Conservation (phyloP, 1,284 basidiomycete species). For the Naganishia cerealis region DNA sequence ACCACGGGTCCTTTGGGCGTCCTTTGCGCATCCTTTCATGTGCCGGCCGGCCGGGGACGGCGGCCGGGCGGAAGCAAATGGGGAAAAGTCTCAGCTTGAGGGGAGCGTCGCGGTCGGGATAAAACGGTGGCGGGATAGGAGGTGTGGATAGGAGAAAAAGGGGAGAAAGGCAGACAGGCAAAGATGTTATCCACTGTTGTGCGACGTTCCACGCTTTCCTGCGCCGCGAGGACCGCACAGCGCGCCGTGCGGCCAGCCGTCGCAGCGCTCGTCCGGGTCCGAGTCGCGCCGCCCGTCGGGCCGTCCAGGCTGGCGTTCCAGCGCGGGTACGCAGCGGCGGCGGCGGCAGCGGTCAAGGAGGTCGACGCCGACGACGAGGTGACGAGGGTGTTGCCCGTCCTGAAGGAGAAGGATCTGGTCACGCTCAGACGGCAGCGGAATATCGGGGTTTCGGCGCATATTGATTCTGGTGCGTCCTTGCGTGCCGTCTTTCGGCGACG, state of each 20-base stretch:
- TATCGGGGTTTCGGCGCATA: slow-evolving; percentile 72
- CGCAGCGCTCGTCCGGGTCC: no score
- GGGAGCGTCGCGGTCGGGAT: background rate
- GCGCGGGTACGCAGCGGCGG: background rate
- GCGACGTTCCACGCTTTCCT: no score
- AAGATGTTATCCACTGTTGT: no score
- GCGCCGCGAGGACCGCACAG: no score
- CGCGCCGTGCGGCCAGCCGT: no score
- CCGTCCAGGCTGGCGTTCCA: no score
- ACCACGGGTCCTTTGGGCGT: no score
- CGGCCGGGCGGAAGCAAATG: slow-evolving; percentile 4
- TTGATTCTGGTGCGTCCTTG: slow-evolving; percentile 68
- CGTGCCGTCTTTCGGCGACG: no score
- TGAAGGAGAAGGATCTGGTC: slow-evolving; percentile 45
- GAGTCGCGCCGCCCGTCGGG: no score
- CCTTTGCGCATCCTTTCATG: background rate
- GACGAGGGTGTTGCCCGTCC: slow-evolving; percentile 46
- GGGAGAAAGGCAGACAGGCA: no score
- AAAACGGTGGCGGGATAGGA: no score
- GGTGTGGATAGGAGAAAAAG: no score
- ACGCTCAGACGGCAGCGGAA: slow-evolving; percentile 52
- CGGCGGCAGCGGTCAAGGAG: slow-evolving; percentile 2
- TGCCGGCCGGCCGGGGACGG: background rate
- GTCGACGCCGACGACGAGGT: slow-evolving; percentile 1
- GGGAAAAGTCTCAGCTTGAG: background rate